Percentiles rank a stretch among this genome's conserved stretches.
These are phyloP conservation scores for Leccinellum rugosiceps DNA, from an alignment of 768 basidiomycete genomes.

Conservation along the genomic window DNA sequence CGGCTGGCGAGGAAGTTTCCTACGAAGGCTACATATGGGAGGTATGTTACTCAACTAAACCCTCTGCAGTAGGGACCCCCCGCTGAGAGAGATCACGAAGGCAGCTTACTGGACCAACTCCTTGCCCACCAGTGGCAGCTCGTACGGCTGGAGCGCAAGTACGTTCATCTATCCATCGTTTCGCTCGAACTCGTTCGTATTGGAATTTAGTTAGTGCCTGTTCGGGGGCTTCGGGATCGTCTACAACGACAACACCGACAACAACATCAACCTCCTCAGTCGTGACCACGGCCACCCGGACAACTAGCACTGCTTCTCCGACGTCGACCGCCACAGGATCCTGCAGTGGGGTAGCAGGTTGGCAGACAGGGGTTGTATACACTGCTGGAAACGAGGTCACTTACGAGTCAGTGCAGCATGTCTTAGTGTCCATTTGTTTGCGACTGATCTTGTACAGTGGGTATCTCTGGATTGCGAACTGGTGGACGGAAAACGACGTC, in stretches of 20 bases:
- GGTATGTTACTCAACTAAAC: conserved; percentile 33
- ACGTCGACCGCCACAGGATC: conserved; percentile 29
- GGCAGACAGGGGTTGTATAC: conserved; percentile 44
- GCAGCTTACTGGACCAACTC: conserved; percentile 58
- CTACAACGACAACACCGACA: not conserved
- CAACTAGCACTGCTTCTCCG: conserved; percentile 13
- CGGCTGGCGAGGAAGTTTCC: conserved; percentile 49
- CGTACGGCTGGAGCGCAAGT: conserved; percentile 67
- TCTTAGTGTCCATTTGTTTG: not conserved
- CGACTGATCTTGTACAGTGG: conserved; percentile 7
- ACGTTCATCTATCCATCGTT: conserved; percentile 19
- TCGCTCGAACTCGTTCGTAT: not conserved
- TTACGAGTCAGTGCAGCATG: conserved; percentile 41
- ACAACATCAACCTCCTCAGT: conserved; percentile 17
- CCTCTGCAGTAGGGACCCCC: not conserved
- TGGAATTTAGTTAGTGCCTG: conserved; percentile 22
- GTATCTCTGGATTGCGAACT: conserved; percentile 50
- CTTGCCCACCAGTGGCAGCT: conserved; percentile 45
- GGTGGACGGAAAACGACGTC: conserved; percentile 58
- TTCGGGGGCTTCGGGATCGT: conserved; percentile 5
- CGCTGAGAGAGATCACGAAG: conserved; percentile 29
- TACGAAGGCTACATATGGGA: conserved; percentile 65
- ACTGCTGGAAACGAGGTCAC: conserved; percentile 50
- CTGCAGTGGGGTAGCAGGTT: conserved; percentile 50
- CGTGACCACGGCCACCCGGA: conserved; percentile 3